Conservation (phyloP, 2,329 filamentous ascomycete species). For the Stagonosporopsis rhizophila region DNA sequence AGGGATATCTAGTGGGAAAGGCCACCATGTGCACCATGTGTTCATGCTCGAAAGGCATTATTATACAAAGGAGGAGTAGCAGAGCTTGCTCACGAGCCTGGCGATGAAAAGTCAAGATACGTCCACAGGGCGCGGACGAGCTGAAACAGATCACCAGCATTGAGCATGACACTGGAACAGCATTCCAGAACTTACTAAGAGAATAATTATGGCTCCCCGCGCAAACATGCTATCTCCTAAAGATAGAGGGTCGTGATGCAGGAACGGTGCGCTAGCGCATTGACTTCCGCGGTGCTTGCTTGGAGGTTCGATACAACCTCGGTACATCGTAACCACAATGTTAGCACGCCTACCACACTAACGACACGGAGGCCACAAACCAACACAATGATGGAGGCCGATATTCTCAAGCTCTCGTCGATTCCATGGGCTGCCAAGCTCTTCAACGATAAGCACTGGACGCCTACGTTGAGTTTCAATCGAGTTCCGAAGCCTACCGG, state of each 20-base stretch:
- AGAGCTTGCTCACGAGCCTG: neutral
- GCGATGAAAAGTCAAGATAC: neutral
- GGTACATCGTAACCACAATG: constrained; percentile 1
- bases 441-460: constrained; percentile 52
- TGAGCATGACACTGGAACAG: neutral
- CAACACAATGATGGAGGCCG: constrained; percentile 30
- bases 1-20: neutral
- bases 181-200: neutral
- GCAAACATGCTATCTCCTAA: neutral
- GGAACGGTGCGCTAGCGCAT: neutral
- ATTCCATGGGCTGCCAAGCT: constrained; percentile 60
- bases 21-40: neutral
- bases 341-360: neutral
- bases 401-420: constrained; percentile 33
- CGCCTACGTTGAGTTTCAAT: constrained; percentile 48
- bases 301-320: constrained; percentile 7
- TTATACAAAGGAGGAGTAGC: neutral
- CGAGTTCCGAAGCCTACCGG: constrained; percentile 38
- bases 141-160: neutral
- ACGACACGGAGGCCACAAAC: neutral
- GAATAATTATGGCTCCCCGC: too few relatives aligned
- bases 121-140: neutral
- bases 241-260: neutral
- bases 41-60: neutral
- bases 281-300: neutral